These are phyloP conservation scores for Colletotrichum phormii DNA, from an alignment of 2,329 filamentous ascomycete species.

Conservation along the genomic window DNA sequence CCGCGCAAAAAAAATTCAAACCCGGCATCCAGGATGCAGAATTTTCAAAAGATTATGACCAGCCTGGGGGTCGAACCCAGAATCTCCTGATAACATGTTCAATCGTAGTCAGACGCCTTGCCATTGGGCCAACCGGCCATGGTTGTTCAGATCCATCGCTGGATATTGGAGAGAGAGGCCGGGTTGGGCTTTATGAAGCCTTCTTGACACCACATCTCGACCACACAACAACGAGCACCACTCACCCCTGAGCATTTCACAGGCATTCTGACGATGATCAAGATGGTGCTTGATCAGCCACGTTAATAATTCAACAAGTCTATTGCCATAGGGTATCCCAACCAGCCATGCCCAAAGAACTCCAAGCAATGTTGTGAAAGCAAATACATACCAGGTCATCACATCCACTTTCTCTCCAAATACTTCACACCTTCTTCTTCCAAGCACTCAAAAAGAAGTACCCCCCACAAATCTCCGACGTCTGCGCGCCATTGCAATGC, in stretches of 20 bases:
- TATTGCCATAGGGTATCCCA: background rate
- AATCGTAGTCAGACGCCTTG: slow-evolving; percentile 57
- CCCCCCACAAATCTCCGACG: slow-evolving; percentile 22
- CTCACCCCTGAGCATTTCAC: background rate
- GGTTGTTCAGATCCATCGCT: background rate
- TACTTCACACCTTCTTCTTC: slow-evolving; percentile 1
- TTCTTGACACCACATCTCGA: background rate
- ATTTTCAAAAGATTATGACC: slow-evolving; percentile 23
- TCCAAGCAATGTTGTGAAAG: background rate
- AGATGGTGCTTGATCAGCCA: background rate
- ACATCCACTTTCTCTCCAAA: background rate
- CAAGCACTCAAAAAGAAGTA: slow-evolving; percentile 26
- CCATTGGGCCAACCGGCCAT: slow-evolving; percentile 49
- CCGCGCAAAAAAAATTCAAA: background rate
- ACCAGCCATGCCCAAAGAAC: background rate
- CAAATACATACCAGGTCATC: background rate
- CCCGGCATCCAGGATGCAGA: background rate
- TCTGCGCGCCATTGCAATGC: slow-evolving; percentile 23
- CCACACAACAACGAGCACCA: background rate
- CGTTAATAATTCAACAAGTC: background rate
- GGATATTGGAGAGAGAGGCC: fast-evolving
- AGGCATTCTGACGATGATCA: background rate
- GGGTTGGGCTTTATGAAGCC: too few species aligned
- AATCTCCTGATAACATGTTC: slow-evolving; percentile 29
- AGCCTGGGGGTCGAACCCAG: slow-evolving; percentile 38